Evolutionary conservation across 164 flowering plant species (phyloP).

Genomic region (Vitis rotundifolia): DNA sequence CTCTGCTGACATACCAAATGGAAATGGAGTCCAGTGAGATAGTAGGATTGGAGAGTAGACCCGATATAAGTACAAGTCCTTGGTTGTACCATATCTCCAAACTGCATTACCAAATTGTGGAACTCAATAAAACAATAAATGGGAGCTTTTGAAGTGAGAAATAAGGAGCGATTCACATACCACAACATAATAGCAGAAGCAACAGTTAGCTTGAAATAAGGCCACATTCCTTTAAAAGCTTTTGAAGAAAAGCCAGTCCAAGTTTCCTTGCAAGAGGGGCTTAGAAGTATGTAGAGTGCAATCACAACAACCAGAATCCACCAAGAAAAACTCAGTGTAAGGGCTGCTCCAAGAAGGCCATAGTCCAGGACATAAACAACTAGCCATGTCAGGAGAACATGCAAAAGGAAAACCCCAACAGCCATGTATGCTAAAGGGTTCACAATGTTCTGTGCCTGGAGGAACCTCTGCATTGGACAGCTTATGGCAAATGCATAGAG

Average conservation of each 20-base stretch:
- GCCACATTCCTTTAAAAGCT: constrained; percentile 74
- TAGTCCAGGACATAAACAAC: constrained; percentile 50
- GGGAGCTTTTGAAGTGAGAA: neutral
- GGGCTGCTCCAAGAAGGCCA: constrained; percentile 76
- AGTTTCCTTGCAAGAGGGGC: constrained; percentile 62
- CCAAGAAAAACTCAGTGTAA: constrained; percentile 75
- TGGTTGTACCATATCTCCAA: constrained; percentile 86
- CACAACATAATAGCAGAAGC: constrained; percentile 83
- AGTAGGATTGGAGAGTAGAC: constrained; percentile 67
- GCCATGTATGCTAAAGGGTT: constrained; percentile 77
- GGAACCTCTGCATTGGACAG: constrained; percentile 83
- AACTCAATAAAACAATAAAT: neutral
- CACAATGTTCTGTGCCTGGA: constrained; percentile 80
- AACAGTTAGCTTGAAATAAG: constrained; percentile 69
- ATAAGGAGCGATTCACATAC: constrained; percentile 27
- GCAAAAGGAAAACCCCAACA: constrained; percentile 56
- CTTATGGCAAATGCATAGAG: constrained; percentile 66
- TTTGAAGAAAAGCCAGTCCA: constrained; percentile 70
- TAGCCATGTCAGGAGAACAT: constrained; percentile 54
- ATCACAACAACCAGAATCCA: constrained; percentile 60
- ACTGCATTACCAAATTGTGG: constrained; percentile 26
- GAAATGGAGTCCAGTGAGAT: constrained; percentile 73
- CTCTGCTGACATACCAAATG: constrained; percentile 47
- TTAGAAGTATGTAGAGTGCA: constrained; percentile 51
- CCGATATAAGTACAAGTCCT: constrained; percentile 73